phyloP scores from a whole-genome alignment of 176 grass and related monocot species.

The Ampelocalamus luodianensis region DNA sequence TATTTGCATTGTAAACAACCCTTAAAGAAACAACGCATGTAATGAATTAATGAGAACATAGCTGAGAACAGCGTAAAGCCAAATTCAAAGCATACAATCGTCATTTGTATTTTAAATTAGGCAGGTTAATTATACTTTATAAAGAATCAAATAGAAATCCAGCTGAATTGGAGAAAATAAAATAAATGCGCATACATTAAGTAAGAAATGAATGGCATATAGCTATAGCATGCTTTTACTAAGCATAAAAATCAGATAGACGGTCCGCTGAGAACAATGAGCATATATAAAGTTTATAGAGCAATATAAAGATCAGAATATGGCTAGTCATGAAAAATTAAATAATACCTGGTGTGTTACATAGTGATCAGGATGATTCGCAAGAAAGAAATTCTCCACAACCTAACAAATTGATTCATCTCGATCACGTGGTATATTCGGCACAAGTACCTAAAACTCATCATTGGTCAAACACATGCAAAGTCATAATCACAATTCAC shows the following conservation, averaged over 20 bases:
- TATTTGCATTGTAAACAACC: slow-evolving; percentile 95
- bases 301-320: slow-evolving; percentile 33
- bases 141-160: slow-evolving; percentile 21
- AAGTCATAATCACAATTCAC: too few relatives aligned
- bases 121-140: not conserved
- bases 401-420: too few relatives aligned
- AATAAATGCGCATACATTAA: not conserved
- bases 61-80: not conserved
- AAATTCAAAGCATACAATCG: slow-evolving; percentile 21
- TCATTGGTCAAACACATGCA: too few relatives aligned
- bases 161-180: slow-evolving; percentile 15
- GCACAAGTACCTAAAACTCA: too few relatives aligned
- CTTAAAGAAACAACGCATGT: slow-evolving; percentile 37
- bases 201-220: not conserved
- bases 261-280: not conserved
- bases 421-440: too few relatives aligned
- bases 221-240: not conserved
- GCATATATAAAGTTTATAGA: not conserved
- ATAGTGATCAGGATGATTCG: too few relatives aligned
- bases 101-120: not conserved
- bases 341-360: too few relatives aligned
- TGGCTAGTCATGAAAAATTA: not conserved
- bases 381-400: too few relatives aligned
- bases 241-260: not conserved
- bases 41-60: slow-evolving; percentile 2